Evolutionary conservation across 176 grass and related monocot genomes (phyloP), one percentile per base, ranked within the genome.

Genomic region (Puccinellia tenuiflora): DNA sequence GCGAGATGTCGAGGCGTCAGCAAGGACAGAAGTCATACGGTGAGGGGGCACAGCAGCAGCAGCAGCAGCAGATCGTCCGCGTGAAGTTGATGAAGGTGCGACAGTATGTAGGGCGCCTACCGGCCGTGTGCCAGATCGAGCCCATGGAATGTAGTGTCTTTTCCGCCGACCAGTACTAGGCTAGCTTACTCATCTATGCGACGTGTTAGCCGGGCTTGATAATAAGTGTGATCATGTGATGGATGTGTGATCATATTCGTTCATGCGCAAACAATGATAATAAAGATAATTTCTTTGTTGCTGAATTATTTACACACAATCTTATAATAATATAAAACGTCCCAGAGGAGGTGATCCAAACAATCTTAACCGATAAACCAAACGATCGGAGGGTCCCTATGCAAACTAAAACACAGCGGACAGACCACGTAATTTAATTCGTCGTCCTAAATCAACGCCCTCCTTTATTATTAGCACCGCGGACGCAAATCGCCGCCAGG

Each of bases 141-240:
- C 81, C 81, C 13, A 57, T 64, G 56, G 54, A 84, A 5, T 84
- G 81, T 4, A 74, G 56, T 29, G 21, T 84, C 56, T 84, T 83
- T 70, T 33, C 42, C 29, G 20, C 10, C 21, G 55, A 45, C 7
- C 65, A 83, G 55, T 62, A 63, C 40, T 75, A 75, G 55, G 29
- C 62, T 81, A 54, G 30, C 21, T 31, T 35, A 77, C 15, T 40
- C 25, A 16, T 59, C 7, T 16, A 46, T 28, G 68, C 3, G 17
- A 17, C n/a, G 31, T 76, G 21, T 60, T 55, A 42, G 53, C 75
- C 46, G 46, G 45, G 13, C 54, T n/a, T 18, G 22, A 18, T 40
- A 42, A 59, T 16, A 52, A 53, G 48, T 74, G 45, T 33, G 39
- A 26, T 21, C n/a, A 4, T 69, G 66, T 28, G 63, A 21, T 33